Base-by-base conservation (phyloP, 2,329 filamentous ascomycete species). In the Fusarium avenaceum region DNA sequence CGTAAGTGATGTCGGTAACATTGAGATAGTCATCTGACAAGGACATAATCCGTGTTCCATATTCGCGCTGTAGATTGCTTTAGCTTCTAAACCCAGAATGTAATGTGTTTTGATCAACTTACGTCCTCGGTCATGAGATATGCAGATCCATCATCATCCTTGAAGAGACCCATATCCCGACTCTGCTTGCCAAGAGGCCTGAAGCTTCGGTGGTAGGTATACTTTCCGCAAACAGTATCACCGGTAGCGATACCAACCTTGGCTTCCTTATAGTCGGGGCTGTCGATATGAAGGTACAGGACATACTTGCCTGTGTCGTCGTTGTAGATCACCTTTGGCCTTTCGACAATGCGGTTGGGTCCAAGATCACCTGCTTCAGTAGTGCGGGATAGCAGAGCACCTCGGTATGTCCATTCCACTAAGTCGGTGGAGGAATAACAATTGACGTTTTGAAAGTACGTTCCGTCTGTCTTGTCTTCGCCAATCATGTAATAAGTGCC, bases 251-350 rank as follows among this genome's bases (percentile, higher is more conserved):
- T 87, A 0, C 89, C 90, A 2, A 89, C 87, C 56, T 85, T 87
- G 1, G 89, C 90, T 35, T 90, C 89, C 2, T 81, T 82, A 68
- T 92, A 92, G 72, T 82, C 83, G 30, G 80, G 80, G 56, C 80
- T 83, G 72, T 92, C 89, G 48, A 91, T 90, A 72, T 92, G 89
- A 81, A 91, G 82, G 81, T 87, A 91, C 75, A 92, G 78, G n/a
- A 92, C 89, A 75, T 89, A 92, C 66, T 88, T 87, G 7, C 76
- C 71, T 0, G 89, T 91, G n/a, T 79, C 78, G 15, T 87, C 85
- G 67, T 92, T 92, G 79, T 87, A 90, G 7, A 92, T 84, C 6
- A 92, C 84, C 77, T 92, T 91, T 4, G 90, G 90, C 20, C 90
- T 80, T 76, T 92, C 89, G 3, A 92, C 85, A 13, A 92, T 83